Conservation (phyloP, 345 rosid genomes). For the Sapria himalayana region DNA sequence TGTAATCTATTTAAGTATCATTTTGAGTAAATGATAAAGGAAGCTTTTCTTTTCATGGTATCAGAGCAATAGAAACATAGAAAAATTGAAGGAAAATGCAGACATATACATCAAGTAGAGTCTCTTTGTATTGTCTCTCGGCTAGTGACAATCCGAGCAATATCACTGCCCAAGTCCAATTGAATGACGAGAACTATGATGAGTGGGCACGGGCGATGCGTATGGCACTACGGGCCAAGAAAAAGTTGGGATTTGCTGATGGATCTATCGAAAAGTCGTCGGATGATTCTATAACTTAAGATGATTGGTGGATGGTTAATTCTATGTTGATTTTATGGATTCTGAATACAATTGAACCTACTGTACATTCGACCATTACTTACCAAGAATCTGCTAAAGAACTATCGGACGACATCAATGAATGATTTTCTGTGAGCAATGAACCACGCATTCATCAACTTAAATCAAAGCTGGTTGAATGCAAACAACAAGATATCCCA, state of each 20-base stretch:
- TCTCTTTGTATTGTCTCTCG: too few species aligned
- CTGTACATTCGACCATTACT: neutral
- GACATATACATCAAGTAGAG: too few species aligned
- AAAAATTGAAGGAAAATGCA: too few species aligned
- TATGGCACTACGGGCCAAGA: slow-evolving; percentile 5
- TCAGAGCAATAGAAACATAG: too few species aligned
- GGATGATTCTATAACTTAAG: neutral
- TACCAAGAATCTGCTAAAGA: neutral
- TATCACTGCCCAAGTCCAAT: neutral
- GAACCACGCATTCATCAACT: neutral
- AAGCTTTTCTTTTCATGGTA: too few species aligned
- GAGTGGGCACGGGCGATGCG: slow-evolving; percentile 5
- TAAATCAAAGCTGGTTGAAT: neutral
- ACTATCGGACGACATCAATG: neutral
- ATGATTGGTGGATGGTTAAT: slow-evolving; percentile 3
- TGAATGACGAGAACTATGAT: slow-evolving; percentile 8
- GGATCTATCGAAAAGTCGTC: neutral
- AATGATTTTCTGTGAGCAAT: neutral
- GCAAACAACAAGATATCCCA: neutral
- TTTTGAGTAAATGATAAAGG: too few species aligned
- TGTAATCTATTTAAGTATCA: too few species aligned
- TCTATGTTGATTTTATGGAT: neutral
- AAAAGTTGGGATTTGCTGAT: slow-evolving; percentile 6
- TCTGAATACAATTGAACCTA: neutral
- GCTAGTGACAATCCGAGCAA: too few species aligned